These are phyloP conservation scores for Cercospora citrullina DNA, from an alignment of 2,329 filamentous ascomycete genomes.

Conservation along the genomic window DNA sequence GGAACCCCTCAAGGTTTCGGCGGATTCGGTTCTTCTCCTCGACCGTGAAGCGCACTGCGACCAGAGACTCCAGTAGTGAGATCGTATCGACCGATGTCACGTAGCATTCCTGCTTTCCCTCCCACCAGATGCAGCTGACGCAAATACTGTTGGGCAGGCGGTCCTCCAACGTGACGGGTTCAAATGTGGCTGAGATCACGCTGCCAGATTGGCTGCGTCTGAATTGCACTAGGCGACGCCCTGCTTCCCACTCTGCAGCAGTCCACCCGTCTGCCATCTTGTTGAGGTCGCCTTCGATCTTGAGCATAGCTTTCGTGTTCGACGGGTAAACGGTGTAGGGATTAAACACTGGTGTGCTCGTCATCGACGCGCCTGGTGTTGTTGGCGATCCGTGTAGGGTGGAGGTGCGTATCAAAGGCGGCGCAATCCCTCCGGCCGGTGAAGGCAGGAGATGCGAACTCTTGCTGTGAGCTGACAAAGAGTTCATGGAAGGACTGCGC, in stretches of 20 bases:
- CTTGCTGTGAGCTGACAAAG: slow-evolving; percentile 29
- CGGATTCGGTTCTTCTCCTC: slow-evolving; percentile 99
- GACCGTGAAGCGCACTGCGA: slow-evolving; percentile 83
- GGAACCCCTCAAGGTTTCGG: slow-evolving; percentile 91
- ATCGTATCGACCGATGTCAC: slow-evolving; percentile 98
- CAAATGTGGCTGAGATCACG: slow-evolving; percentile 78
- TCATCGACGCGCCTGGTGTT: slow-evolving; percentile 41
- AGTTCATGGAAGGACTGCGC: slow-evolving; percentile 35
- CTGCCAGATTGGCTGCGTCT: slow-evolving; percentile 77
- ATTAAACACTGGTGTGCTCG: slow-evolving; percentile 59
- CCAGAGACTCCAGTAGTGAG: slow-evolving; percentile 85
- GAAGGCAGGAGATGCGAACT: slow-evolving; percentile 45
- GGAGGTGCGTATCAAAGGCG: slow-evolving; percentile 66
- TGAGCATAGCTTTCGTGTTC: slow-evolving; percentile 74
- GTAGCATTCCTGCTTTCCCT: slow-evolving; percentile 84
- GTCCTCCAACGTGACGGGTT: slow-evolving; percentile 74
- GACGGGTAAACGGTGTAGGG: slow-evolving; percentile 75
- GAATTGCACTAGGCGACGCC: slow-evolving; percentile 86
- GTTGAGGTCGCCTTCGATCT: slow-evolving; percentile 82
- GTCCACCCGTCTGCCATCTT: slow-evolving; percentile 83
- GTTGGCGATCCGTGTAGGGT: slow-evolving; percentile 60
- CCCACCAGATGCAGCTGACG: slow-evolving; percentile 98
- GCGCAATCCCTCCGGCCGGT: slow-evolving; percentile 50
- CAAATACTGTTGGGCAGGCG: slow-evolving; percentile 82
- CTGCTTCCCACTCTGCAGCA: slow-evolving; percentile 73